Percentiles rank a stretch among this genome's conserved stretches.
Evolutionary conservation across 768 basidiomycete genomes (phyloP).

Genomic region (Ephemerocybe angulata): DNA sequence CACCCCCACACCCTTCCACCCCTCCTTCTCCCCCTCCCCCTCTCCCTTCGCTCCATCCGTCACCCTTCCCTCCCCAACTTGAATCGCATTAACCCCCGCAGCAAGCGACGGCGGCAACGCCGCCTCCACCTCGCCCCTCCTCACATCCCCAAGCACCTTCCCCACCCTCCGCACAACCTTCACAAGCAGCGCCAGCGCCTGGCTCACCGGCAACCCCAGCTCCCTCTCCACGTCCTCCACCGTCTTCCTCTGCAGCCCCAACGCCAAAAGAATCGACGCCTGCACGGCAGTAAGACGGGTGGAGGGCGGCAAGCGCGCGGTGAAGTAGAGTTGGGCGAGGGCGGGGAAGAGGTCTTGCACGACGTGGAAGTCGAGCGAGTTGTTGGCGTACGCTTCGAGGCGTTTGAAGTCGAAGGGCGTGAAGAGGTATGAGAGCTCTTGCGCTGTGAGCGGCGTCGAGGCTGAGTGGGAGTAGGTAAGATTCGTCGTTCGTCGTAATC

Average conservation of each 20-base stretch:
- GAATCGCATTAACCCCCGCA: conserved; percentile 20
- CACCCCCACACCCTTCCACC: conserved; percentile 43
- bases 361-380: conserved; percentile 95
- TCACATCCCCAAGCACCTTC: conserved; percentile 70
- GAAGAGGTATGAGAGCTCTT: conserved; percentile 54
- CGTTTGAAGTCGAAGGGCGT: conserved; percentile 96
- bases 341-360: conserved; percentile 87
- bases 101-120: conserved; percentile 9
- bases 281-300: conserved; percentile 77
- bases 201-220: conserved; percentile 79
- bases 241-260: conserved; percentile 85
- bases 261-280: conserved; percentile 82
- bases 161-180: conserved; percentile 86
- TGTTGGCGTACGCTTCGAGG: conserved; percentile 92
- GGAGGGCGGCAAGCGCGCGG: conserved; percentile 51
- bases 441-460: conserved; percentile 14
- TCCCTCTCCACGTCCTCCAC: conserved; percentile 89
- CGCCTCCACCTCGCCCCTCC: conserved; percentile 64
- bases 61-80: conserved; percentile 11
- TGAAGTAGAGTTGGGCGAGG: conserved; percentile 81
- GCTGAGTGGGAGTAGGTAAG: neutral
- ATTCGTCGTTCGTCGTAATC: neutral
- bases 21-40: conserved; percentile 14
- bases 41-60: neutral
- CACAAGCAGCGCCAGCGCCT: conserved; percentile 85